A percentile compares a stretch with the other conserved stretches of the same genome.
phyloP scores from a whole-genome alignment of 352 stramenopile genomes.

The Globisporangium echinulatum region DNA sequence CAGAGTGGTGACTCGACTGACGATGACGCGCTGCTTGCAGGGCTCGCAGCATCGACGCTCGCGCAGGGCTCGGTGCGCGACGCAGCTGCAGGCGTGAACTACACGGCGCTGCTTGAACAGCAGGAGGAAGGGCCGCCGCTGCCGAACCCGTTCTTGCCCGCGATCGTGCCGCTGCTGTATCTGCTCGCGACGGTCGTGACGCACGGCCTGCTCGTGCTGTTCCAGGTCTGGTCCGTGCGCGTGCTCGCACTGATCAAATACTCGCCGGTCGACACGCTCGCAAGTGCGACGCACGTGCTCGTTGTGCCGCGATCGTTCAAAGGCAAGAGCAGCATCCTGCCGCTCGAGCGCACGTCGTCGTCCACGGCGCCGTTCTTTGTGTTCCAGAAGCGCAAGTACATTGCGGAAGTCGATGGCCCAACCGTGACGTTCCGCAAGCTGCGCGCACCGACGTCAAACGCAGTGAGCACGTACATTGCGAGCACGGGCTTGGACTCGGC shows the following conservation, averaged over 20 bases:
- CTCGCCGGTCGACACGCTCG: slow-evolving; percentile 50
- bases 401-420: slow-evolving; percentile 38
- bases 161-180: slow-evolving; percentile 86
- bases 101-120: slow-evolving; percentile 45
- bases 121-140: slow-evolving; percentile 65
- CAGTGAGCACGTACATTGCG: slow-evolving; percentile 59
- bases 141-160: slow-evolving; percentile 88
- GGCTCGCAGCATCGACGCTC: slow-evolving; percentile 63
- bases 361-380: slow-evolving; percentile 61
- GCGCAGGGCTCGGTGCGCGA: slow-evolving; percentile 65
- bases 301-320: slow-evolving; percentile 83
- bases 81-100: slow-evolving; percentile 40
- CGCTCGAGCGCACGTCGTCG: slow-evolving; percentile 37
- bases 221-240: slow-evolving; percentile 85
- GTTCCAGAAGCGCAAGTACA: slow-evolving; percentile 89
- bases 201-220: slow-evolving; percentile 84
- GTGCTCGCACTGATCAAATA: slow-evolving; percentile 85
- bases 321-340: slow-evolving; percentile 82
- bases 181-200: slow-evolving; percentile 69
- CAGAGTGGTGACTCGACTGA: slow-evolving; percentile 20
- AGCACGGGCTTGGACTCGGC: slow-evolving; percentile 40
- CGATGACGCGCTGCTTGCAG: slow-evolving; percentile 33
- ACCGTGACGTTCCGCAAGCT: slow-evolving; percentile 75
- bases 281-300: slow-evolving; percentile 70
- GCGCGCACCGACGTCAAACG: slow-evolving; percentile 52